A percentile compares a stretch with the other conserved stretches of the same genome.
Conservation (phyloP, 306 rosid genomes). For the Canavalia gladiata region DNA sequence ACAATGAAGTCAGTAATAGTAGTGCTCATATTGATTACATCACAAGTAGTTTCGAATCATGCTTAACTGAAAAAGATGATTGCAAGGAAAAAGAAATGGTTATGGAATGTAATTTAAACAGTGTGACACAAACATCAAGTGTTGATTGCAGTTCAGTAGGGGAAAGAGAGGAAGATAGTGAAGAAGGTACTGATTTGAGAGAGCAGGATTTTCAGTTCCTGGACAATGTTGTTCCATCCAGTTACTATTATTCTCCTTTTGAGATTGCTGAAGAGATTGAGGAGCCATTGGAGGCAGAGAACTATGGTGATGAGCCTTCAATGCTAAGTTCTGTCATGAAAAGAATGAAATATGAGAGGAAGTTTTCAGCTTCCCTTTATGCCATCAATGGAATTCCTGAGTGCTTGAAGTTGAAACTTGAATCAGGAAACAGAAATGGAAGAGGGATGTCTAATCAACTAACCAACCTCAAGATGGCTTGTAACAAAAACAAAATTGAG, state of each 20-base stretch:
- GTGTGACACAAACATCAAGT: slow-evolving; percentile 46
- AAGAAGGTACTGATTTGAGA: slow-evolving; percentile 50
- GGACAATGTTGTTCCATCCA: slow-evolving; percentile 60
- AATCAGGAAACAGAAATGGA: slow-evolving; percentile 51
- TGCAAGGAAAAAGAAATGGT: slow-evolving; percentile 39
- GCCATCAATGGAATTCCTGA: slow-evolving; percentile 86
- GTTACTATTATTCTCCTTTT: slow-evolving; percentile 67
- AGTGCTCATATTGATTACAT: slow-evolving; percentile 61
- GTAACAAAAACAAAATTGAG: slow-evolving; percentile 56
- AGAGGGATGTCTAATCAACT: slow-evolving; percentile 61
- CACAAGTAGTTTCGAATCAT: slow-evolving; percentile 68
- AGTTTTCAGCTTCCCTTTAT: slow-evolving; percentile 79
- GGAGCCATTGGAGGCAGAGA: slow-evolving; percentile 66
- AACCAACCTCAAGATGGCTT: slow-evolving; percentile 61
- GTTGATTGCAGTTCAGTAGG: slow-evolving; percentile 46
- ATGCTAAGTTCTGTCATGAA: slow-evolving; percentile 77
- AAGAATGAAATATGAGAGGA: slow-evolving; percentile 90
- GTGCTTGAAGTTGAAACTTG: slow-evolving; percentile 74
- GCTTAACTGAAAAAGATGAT: slow-evolving; percentile 61
- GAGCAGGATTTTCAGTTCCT: slow-evolving; percentile 71
- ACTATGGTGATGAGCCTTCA: slow-evolving; percentile 67
- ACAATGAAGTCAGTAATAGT: slow-evolving; percentile 28
- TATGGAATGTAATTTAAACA: slow-evolving; percentile 47
- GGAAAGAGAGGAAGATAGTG: slow-evolving; percentile 53
- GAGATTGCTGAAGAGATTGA: slow-evolving; percentile 76